A percentile compares a stretch with the other conserved stretches of the same genome.
Evolutionary conservation across 495 filamentous ascomycete species (phyloP).

Genomic region (Recurvomyces mirabilis): DNA sequence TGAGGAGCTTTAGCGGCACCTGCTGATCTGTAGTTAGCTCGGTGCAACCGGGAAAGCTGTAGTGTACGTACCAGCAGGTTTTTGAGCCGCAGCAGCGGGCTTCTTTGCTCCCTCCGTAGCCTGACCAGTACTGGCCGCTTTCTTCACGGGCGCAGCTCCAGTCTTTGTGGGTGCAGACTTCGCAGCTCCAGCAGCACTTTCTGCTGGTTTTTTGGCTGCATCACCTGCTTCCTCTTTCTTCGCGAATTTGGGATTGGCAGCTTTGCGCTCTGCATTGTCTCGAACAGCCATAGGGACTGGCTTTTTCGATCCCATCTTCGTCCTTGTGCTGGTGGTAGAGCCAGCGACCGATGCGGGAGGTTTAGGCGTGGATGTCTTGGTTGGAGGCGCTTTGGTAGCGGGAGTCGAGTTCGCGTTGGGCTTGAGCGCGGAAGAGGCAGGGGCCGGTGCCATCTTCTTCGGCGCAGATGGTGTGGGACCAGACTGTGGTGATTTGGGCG

Average conservation of each 20-base stretch:
- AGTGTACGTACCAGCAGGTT: slow-evolving; percentile 13
- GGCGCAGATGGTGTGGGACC: too few species aligned
- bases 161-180: background rate
- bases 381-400: background rate
- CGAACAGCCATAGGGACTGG: slow-evolving; percentile 1
- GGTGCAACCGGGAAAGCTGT: background rate
- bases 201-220: slow-evolving; percentile 6
- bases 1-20: slow-evolving; percentile 4
- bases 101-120: slow-evolving; percentile 1
- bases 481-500: too few species aligned
- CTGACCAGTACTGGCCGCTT: slow-evolving; percentile 8
- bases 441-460: background rate
- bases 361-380: background rate
- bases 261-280: background rate
- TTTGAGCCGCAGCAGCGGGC: slow-evolving; percentile 8
- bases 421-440: background rate
- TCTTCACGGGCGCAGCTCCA: slow-evolving; percentile 12
- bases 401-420: too few species aligned
- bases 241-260: background rate
- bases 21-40: background rate
- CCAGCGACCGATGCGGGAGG: background rate
- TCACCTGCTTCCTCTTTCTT: background rate
- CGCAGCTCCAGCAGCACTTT: background rate
- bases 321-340: background rate
- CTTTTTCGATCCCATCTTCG: slow-evolving; percentile 2